phyloP scores from a whole-genome alignment of 1,284 basidiomycete genomes.

The Anthracocystis setariae region DNA sequence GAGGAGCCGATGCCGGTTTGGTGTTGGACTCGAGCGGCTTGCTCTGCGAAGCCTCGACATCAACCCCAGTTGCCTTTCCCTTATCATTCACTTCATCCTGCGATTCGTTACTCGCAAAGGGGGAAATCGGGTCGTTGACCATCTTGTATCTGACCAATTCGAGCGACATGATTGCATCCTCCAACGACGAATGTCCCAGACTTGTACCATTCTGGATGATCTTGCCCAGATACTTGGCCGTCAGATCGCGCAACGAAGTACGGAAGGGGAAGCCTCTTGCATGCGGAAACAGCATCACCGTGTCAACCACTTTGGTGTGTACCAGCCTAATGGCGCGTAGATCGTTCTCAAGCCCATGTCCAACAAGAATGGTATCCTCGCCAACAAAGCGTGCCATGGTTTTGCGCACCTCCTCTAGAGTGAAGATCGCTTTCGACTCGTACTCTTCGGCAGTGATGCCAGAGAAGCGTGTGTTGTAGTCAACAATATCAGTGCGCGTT shows the following conservation, averaged over 20 bases:
- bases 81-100: not conserved
- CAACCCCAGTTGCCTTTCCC: slow-evolving; percentile 24
- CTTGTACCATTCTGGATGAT: slow-evolving; percentile 59
- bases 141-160: slow-evolving; percentile 57
- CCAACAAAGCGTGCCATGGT: slow-evolving; percentile 53
- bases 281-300: slow-evolving; percentile 61
- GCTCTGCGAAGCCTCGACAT: slow-evolving; percentile 7
- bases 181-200: slow-evolving; percentile 59
- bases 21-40: not conserved
- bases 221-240: slow-evolving; percentile 54
- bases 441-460: slow-evolving; percentile 58
- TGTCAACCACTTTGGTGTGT: slow-evolving; percentile 59
- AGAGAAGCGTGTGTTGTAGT: slow-evolving; percentile 65
- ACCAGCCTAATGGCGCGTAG: slow-evolving; percentile 58
- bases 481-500: slow-evolving; percentile 50
- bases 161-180: slow-evolving; percentile 60
- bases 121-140: slow-evolving; percentile 34
- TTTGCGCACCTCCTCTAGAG: slow-evolving; percentile 45
- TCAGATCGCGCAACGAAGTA: slow-evolving; percentile 56
- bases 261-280: slow-evolving; percentile 62
- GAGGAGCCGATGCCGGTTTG: slow-evolving; percentile 4
- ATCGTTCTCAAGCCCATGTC: slow-evolving; percentile 65
- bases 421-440: slow-evolving; percentile 42
- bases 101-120: slow-evolving; percentile 23
- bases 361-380: slow-evolving; percentile 59